Evolutionary conservation across 2,329 filamentous ascomycete species (phyloP), one percentile per base, ranked within the genome.

Genomic region (Neopestalotiopsis rosae): DNA sequence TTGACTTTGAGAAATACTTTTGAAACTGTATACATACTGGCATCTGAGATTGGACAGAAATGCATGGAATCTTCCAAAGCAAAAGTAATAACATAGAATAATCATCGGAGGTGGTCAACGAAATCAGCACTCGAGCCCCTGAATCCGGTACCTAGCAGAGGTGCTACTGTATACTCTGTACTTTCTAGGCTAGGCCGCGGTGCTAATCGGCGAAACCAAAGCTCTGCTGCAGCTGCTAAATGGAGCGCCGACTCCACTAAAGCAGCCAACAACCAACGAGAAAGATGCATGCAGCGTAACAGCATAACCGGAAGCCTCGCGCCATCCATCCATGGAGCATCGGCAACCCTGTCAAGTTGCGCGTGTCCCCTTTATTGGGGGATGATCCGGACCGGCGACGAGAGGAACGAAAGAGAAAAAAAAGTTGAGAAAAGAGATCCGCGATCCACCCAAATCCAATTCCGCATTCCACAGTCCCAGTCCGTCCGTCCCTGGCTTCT

Each of bases 291-390:
- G 45, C 45, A 52, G 45, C 45, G 20, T 52, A 52, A 20, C 45
- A 52, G 45, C 45, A 52, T 52, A 20, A 40, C 17, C n/a, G 7
- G 20, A 40, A 62, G 59, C 32, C 28, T 34, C 34, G 24, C 14
- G 59, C n/a, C n/a, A 62, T 62, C n/a, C 5, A 62, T 28, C 30
- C 58, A 62, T 62, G 9, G 28, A 13, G 17, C 28, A 30, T 28
- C 24, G 24, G 24, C 28, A 62, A 62, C 59, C 59, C 32, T 62
- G 59, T 62, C 32, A 34, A 38, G 45, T 62, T 62, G 59, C 30
- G 59, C 32, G 59, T 20, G 59, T 40, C 30, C 14, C 34, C 34
- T 62, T 62, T 62, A 38, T 62, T 28, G 34, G 59, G 24, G 34
- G 34, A 38, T 38, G 30, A 62, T 62, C 59, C 59, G 59, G 30